A percentile compares a stretch with the other conserved stretches of the same genome.
Conservation (phyloP, 129 eudicot species). For the Rutidosis leptorrhynchoides region DNA sequence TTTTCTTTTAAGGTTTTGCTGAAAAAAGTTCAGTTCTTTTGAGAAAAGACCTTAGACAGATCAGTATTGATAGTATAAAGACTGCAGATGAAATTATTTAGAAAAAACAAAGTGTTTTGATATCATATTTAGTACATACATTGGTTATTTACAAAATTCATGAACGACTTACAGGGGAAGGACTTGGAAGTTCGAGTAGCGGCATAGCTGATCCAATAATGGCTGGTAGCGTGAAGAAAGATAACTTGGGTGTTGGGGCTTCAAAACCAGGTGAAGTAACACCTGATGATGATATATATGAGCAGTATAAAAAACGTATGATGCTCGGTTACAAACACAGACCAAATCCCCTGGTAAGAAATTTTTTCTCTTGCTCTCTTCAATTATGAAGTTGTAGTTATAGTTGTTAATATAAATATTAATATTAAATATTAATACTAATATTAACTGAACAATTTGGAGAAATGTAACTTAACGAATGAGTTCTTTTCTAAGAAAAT, state of each 20-base stretch:
- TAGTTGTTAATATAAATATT: too few relatives aligned
- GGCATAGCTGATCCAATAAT: constrained; percentile 78
- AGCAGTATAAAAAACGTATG: constrained; percentile 87
- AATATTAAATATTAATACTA: too few relatives aligned
- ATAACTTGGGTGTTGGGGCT: constrained; percentile 84
- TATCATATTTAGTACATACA: not conserved
- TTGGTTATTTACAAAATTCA: not conserved
- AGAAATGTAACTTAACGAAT: not conserved
- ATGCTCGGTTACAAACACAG: constrained; percentile 74
- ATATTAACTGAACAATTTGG: too few relatives aligned
- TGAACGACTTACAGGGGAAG: constrained; percentile 48
- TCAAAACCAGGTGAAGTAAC: constrained; percentile 71
- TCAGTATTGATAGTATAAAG: not conserved
- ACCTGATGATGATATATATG: constrained; percentile 81
- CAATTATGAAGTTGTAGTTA: not conserved
- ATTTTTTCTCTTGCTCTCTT: not conserved
- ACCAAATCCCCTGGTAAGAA: constrained; percentile 73
- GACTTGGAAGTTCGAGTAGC: constrained; percentile 73
- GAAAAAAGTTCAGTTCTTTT: not conserved
- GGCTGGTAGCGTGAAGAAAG: constrained; percentile 65
- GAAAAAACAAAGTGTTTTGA: not conserved
- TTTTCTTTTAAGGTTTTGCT: not conserved
- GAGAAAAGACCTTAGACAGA: not conserved
- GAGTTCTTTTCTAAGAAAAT: not conserved
- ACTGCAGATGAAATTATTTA: not conserved